Evolutionary conservation across 306 rosid species (phyloP).

Genomic region (Glycine soja): DNA sequence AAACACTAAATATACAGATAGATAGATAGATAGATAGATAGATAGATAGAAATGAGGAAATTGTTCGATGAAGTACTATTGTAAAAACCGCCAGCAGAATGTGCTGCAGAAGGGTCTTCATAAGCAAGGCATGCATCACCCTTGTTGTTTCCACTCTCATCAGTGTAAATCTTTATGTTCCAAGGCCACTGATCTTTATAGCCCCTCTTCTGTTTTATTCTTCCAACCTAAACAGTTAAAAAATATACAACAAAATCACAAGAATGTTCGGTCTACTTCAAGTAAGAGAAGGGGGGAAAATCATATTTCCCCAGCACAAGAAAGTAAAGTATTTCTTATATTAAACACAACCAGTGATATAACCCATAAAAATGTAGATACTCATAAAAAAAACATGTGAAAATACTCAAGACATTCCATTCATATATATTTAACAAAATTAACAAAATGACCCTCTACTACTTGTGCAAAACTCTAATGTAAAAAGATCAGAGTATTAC

Average conservation of each 20-base stretch:
- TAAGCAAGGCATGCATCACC: constrained; percentile 94
- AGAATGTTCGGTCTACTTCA: not conserved
- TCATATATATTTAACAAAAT: constrained; percentile 9
- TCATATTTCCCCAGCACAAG: not conserved
- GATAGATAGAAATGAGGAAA: not conserved
- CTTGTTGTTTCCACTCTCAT: constrained; percentile 89
- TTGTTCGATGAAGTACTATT: constrained; percentile 60
- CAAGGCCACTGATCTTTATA: constrained; percentile 99
- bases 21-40: not conserved
- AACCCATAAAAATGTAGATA: not conserved
- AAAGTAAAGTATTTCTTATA: not conserved
- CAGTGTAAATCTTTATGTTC: constrained; percentile 92
- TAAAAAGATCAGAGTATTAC: constrained; percentile 64
- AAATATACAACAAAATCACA: constrained; percentile 12
- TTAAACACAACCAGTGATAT: not conserved
- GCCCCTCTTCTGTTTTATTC: constrained; percentile 98
- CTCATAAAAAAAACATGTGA: not conserved
- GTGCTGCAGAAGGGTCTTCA: constrained; percentile 98
- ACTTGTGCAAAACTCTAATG: not conserved
- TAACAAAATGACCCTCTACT: too few relatives aligned
- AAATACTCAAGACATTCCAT: not conserved
- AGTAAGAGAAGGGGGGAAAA: not conserved
- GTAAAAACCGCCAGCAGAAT: constrained; percentile 91
- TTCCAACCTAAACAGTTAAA: constrained; percentile 75
- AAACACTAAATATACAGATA: not conserved